These are phyloP conservation scores for Diaporthe amygdali DNA, from an alignment of 2,329 filamentous ascomycete species.

Conservation along the genomic window DNA sequence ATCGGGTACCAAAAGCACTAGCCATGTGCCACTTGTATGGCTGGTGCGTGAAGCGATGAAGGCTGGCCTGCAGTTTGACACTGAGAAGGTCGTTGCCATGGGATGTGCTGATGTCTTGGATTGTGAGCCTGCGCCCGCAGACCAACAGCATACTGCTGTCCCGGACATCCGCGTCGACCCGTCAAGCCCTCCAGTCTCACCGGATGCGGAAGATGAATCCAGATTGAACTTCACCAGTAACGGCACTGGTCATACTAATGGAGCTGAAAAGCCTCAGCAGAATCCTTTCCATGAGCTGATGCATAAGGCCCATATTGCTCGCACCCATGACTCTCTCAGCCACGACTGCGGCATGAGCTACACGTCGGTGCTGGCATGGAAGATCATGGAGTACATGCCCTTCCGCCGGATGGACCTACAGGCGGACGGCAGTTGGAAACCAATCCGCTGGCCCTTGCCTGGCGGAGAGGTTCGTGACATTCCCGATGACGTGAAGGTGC, in stretches of 20 bases:
- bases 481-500: constrained; percentile 71
- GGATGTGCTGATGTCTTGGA: constrained; percentile 60
- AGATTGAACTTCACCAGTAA: not conserved
- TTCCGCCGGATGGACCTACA: constrained; percentile 82
- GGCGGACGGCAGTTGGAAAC: constrained; percentile 75
- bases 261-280: constrained; percentile 29
- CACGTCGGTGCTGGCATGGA: constrained; percentile 70
- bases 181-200: constrained; percentile 30
- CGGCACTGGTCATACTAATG: not conserved
- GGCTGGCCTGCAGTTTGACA: constrained; percentile 74
- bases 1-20: constrained; percentile 63
- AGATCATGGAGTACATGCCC: constrained; percentile 80
- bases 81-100: constrained; percentile 69
- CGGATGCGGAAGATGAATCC: constrained; percentile 1
- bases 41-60: constrained; percentile 65
- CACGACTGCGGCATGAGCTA: constrained; percentile 64
- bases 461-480: constrained; percentile 80
- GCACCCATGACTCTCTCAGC: constrained; percentile 73
- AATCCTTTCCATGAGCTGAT: constrained; percentile 62
- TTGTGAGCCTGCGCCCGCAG: not conserved
- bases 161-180: constrained; percentile 42
- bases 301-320: constrained; percentile 57
- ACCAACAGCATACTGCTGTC: constrained; percentile 13
- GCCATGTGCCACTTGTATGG: constrained; percentile 69
- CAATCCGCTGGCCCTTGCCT: constrained; percentile 80